Percentiles rank a stretch among this genome's conserved stretches.
Evolutionary conservation across 2,329 filamentous ascomycete species (phyloP).

Genomic region (Apiospora kogelbergensis): DNA sequence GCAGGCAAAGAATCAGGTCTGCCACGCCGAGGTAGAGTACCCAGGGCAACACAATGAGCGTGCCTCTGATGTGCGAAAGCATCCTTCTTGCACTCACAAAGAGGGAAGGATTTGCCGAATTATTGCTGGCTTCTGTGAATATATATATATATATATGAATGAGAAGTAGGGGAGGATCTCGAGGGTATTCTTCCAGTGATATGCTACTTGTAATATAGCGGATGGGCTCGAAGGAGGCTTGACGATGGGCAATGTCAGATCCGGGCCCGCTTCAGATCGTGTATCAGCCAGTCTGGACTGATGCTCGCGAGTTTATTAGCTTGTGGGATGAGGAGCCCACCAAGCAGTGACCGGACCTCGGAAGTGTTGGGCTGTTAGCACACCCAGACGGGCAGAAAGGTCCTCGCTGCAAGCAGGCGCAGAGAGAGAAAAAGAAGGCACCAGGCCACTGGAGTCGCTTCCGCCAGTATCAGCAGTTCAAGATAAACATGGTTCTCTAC

Average conservation of each 20-base stretch:
- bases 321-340: background rate
- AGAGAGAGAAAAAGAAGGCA: background rate
- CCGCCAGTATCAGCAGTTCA: background rate
- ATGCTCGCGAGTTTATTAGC: background rate
- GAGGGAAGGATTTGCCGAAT: background rate
- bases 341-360: background rate
- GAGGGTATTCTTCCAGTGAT: background rate
- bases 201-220: background rate
- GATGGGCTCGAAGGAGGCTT: background rate
- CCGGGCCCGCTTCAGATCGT: background rate
- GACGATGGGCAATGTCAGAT: background rate
- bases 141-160: background rate
- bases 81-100: conserved; percentile 10
- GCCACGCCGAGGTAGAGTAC: conserved; percentile 50
- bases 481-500: background rate
- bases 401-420: background rate
- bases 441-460: background rate
- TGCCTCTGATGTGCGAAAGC: conserved; percentile 41
- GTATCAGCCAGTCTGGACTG: conserved; percentile 2
- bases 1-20: conserved; percentile 49
- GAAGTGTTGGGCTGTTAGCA: background rate
- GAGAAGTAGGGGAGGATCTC: background rate
- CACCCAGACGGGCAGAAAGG: background rate
- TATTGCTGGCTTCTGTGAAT: background rate
- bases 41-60: conserved; percentile 50